phyloP scores from a whole-genome alignment of 1,284 basidiomycete genomes.

The Rhodotorula sp. region DNA sequence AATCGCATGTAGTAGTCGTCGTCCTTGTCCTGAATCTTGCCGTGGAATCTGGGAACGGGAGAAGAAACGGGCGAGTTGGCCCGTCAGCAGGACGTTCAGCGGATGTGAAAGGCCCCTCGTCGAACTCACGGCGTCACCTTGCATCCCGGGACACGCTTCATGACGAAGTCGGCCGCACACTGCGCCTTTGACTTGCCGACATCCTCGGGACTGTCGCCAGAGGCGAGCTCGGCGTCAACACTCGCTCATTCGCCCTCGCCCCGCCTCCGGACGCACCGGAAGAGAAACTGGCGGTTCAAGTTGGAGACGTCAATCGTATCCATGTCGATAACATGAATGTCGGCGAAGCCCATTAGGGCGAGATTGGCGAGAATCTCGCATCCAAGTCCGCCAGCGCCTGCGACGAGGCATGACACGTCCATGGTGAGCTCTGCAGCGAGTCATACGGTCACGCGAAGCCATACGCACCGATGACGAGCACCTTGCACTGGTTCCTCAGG shows the following conservation, averaged over 20 bases:
- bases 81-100: background rate
- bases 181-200: conserved; percentile 92
- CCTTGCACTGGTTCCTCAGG: conserved; percentile 77
- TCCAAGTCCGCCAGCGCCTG: conserved; percentile 81
- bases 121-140: conserved; percentile 82
- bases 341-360: conserved; percentile 89
- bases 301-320: conserved; percentile 99
- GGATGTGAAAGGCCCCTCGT: background rate
- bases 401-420: background rate
- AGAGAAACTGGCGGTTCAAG: conserved; percentile 96
- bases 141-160: conserved; percentile 89
- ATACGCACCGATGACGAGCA: conserved; percentile 75
- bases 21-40: conserved; percentile 97
- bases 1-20: conserved; percentile 97
- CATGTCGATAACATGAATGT: conserved; percentile 99
- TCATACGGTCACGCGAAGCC: background rate
- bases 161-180: conserved; percentile 90
- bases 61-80: background rate
- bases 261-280: conserved; percentile 61
- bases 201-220: conserved; percentile 68
- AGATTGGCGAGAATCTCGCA: conserved; percentile 94
- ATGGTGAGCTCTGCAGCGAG: background rate
- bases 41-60: conserved; percentile 71
- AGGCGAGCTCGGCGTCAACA: background rate
- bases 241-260: too few relatives aligned